These are phyloP conservation scores for Chloropicon primus DNA, from an alignment of 139 green algal species.

Conservation along the genomic window DNA sequence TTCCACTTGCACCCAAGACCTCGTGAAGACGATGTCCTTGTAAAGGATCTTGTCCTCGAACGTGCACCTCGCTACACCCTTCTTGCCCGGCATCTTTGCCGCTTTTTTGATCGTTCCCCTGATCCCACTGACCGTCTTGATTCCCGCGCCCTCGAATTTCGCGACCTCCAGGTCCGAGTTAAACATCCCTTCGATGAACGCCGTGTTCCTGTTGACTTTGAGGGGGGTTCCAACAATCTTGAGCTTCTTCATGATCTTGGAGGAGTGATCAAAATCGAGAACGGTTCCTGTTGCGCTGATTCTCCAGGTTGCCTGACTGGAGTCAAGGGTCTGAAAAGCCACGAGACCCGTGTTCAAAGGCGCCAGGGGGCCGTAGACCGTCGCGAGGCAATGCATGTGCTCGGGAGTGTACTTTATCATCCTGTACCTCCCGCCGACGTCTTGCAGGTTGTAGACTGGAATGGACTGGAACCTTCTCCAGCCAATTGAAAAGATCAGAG, in stretches of 20 bases:
- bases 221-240: conserved; percentile 85
- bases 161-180: conserved; percentile 60
- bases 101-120: conserved; percentile 94
- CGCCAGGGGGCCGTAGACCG: conserved; percentile 58
- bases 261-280: conserved; percentile 66
- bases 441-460: conserved; percentile 73
- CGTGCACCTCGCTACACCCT: conserved; percentile 21
- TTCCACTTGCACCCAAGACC: conserved; percentile 82
- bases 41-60: conserved; percentile 96
- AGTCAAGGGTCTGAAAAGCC: conserved; percentile 27
- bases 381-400: conserved; percentile 91
- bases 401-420: conserved; percentile 96
- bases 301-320: conserved; percentile 5
- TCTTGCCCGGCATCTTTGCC: neutral
- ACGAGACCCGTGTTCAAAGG: conserved; percentile 71
- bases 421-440: conserved; percentile 56
- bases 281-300: conserved; percentile 85
- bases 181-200: conserved; percentile 93
- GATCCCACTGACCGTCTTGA: conserved; percentile 86
- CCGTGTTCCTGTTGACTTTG: conserved; percentile 67
- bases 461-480: conserved; percentile 89
- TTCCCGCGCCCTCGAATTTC: conserved; percentile 73
- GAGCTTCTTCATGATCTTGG: conserved; percentile 82
- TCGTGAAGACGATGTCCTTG: conserved; percentile 84
- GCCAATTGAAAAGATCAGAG: conserved; percentile 75